Conservation (phyloP, 73 alveolate species). For the Paramecium sexaurelia region DNA sequence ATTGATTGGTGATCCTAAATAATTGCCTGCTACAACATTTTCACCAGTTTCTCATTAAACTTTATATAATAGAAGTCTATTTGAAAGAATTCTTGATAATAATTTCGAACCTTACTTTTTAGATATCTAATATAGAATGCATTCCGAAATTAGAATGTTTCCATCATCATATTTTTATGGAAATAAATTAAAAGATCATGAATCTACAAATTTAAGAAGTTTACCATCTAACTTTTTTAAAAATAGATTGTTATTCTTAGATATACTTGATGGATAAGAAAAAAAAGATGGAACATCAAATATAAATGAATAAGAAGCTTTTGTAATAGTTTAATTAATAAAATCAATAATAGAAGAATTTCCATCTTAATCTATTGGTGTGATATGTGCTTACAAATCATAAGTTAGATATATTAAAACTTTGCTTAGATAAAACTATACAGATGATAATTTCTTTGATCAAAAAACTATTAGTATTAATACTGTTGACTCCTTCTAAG, state of each 20-base stretch:
- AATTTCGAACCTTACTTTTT: constrained; percentile 73
- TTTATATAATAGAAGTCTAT: constrained; percentile 84
- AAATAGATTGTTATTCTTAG: constrained; percentile 66
- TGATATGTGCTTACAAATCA: constrained; percentile 84
- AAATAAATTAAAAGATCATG: constrained; percentile 67
- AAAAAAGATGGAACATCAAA: constrained; percentile 68
- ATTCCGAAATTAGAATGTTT: constrained; percentile 76
- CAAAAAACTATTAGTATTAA: constrained; percentile 68
- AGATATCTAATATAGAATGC: constrained; percentile 85
- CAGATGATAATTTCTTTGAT: constrained; percentile 56
- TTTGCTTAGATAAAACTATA: background rate
- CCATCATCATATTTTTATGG: constrained; percentile 78
- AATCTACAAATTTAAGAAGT: constrained; percentile 56
- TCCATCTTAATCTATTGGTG: constrained; percentile 69
- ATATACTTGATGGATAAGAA: constrained; percentile 67
- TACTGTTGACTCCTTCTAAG: constrained; percentile 77
- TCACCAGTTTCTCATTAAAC: constrained; percentile 80
- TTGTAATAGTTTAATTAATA: constrained; percentile 57
- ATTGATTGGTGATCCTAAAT: constrained; percentile 87
- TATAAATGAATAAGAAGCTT: constrained; percentile 73
- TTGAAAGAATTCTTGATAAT: constrained; percentile 92
- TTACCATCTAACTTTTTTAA: constrained; percentile 68
- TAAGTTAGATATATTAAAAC: constrained; percentile 68
- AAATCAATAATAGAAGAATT: constrained; percentile 63
- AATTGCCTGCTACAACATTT: constrained; percentile 97